Evolutionary conservation across 2,329 filamentous ascomycete genomes (phyloP).

Genomic region (Penicillium sp.): DNA sequence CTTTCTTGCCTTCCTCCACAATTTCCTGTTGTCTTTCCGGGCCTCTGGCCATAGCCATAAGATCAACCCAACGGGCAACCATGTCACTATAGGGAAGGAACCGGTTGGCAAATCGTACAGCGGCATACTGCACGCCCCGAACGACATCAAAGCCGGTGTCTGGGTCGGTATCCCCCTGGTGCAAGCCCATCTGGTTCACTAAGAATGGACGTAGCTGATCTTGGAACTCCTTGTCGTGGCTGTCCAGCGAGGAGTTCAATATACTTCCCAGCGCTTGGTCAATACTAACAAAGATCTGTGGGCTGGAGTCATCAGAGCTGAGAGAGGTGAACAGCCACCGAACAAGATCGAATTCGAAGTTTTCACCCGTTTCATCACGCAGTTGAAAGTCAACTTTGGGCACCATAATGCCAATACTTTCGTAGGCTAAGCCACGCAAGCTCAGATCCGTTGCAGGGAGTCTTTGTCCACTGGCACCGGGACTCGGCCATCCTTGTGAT

Average conservation of each 20-base stretch:
- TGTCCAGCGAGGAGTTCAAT: conserved; percentile 60
- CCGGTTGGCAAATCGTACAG: conserved; percentile 85
- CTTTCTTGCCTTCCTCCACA: conserved; percentile 84
- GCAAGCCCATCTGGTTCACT: conserved; percentile 67
- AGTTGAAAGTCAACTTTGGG: conserved; percentile 47
- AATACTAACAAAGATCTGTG: conserved; percentile 79
- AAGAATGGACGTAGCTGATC: conserved; percentile 60
- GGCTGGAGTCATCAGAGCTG: conserved; percentile 73
- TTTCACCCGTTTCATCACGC: conserved; percentile 38
- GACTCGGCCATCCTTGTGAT: conserved; percentile 79
- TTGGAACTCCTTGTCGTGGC: conserved; percentile 48
- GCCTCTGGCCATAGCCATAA: conserved; percentile 71
- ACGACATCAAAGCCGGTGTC: conserved; percentile 52
- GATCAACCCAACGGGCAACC: conserved; percentile 82
- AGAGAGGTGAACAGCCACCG: conserved; percentile 85
- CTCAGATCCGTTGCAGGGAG: conserved; percentile 63
- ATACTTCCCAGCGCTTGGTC: conserved; percentile 85
- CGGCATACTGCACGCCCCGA: conserved; percentile 79
- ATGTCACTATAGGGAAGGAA: conserved; percentile 80
- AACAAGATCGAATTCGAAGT: conserved; percentile 57
- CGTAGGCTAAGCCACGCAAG: conserved; percentile 80
- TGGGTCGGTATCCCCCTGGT: conserved; percentile 44
- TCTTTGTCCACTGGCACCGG: conserved; percentile 57
- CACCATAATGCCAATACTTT: conserved; percentile 82
- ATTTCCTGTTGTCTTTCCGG: conserved; percentile 76